Conservation (phyloP, 1,139 yeast genomes). For the Suhomyces maxii region DNA sequence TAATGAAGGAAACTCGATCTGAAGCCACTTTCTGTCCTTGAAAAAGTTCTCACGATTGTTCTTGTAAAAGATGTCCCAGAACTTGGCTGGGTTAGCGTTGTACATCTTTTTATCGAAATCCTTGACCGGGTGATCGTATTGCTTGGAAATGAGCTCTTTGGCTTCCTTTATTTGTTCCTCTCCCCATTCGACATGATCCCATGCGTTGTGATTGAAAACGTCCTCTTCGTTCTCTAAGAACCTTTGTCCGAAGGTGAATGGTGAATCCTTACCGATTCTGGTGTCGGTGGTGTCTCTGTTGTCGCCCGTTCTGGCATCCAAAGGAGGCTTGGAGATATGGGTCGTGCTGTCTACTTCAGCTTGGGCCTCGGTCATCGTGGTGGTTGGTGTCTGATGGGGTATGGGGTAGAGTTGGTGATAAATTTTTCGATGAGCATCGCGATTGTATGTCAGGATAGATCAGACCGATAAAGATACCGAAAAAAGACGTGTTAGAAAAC, state of each 20-base stretch:
- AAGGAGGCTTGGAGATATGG: conserved; percentile 25
- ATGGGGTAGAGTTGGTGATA: background rate
- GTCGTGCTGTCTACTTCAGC: background rate
- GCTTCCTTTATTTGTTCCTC: conserved; percentile 82
- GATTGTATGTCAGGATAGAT: background rate
- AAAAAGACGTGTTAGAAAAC: too few species aligned
- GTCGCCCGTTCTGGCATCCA: conserved; percentile 25
- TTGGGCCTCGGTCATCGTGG: conserved; percentile 3
- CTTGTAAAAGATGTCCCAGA: conserved; percentile 93
- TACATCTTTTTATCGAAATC: conserved; percentile 80
- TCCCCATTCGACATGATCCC: conserved; percentile 99
- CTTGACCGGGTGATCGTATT: conserved; percentile 77
- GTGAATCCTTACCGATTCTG: conserved; percentile 80
- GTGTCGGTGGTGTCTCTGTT: conserved; percentile 18
- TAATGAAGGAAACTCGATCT: conserved; percentile 86
- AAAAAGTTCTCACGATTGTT: conserved; percentile 91
- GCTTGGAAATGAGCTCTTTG: conserved; percentile 69
- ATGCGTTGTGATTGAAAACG: conserved; percentile 92
- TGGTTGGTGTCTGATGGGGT: background rate
- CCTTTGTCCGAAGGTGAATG: conserved; percentile 91
- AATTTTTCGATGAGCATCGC: conserved; percentile 10
- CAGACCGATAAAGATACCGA: too few species aligned
- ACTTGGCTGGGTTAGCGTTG: conserved; percentile 85
- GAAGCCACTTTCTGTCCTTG: conserved; percentile 95
- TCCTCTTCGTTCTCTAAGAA: conserved; percentile 68